These are phyloP conservation scores for Lactuca saligna DNA, from an alignment of 129 eudicot species.

Conservation along the genomic window DNA sequence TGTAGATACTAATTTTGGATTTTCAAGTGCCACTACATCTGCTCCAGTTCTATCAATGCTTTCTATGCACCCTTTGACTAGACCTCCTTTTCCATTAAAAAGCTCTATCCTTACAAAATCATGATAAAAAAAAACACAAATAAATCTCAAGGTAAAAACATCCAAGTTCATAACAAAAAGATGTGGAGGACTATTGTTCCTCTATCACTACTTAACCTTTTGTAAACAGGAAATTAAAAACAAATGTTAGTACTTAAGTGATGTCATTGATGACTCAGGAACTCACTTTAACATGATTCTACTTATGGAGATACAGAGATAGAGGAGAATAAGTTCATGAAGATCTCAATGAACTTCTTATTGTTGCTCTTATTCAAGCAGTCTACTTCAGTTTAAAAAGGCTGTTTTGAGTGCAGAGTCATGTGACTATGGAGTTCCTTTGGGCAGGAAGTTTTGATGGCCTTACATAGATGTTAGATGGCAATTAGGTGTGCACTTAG, in stretches of 20 bases:
- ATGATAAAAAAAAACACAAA: slow-evolving; percentile 21
- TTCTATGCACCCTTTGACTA: slow-evolving; percentile 71
- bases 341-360: too few relatives aligned
- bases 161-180: slow-evolving; percentile 2
- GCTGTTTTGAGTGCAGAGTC: too few relatives aligned
- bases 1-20: slow-evolving; percentile 50
- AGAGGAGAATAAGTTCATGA: too few relatives aligned
- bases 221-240: not conserved
- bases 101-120: slow-evolving; percentile 80
- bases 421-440: too few relatives aligned
- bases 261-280: not conserved
- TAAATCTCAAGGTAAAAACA: not conserved
- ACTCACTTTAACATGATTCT: too few relatives aligned
- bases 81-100: slow-evolving; percentile 89
- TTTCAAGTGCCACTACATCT: slow-evolving; percentile 65
- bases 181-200: too few relatives aligned
- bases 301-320: too few relatives aligned
- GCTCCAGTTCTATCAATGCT: slow-evolving; percentile 74
- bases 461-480: too few relatives aligned
- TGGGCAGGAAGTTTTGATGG: too few relatives aligned
- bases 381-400: too few relatives aligned
- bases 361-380: too few relatives aligned
- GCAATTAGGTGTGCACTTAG: not conserved
- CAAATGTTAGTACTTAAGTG: not conserved
- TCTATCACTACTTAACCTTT: too few relatives aligned